These are phyloP conservation scores for Gyromitra esculenta DNA, from an alignment of 2,329 filamentous ascomycete genomes.

Conservation along the genomic window DNA sequence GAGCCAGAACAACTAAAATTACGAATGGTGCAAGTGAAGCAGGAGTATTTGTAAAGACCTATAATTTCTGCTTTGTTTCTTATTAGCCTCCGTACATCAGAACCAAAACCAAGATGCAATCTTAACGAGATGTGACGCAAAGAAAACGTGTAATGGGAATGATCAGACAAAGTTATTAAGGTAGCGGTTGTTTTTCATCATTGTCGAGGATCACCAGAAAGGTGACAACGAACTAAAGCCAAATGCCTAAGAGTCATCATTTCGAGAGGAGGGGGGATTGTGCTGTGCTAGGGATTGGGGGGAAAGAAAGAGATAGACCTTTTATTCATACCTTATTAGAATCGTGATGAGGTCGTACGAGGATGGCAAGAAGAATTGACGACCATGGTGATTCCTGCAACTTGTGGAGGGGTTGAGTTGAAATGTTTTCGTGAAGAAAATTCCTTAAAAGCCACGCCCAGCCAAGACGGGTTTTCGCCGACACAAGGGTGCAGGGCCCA, in stretches of 20 bases:
- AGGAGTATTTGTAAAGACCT: not conserved
- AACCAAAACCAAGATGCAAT: not conserved
- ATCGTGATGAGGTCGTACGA: constrained; percentile 9
- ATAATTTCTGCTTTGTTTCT: constrained; percentile 16
- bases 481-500: constrained; percentile 6
- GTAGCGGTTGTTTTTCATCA: constrained; percentile 56
- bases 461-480: constrained; percentile 44
- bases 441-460: constrained; percentile 21
- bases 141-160: constrained; percentile 16
- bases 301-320: not conserved
- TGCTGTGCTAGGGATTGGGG: constrained; percentile 2
- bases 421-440: constrained; percentile 1
- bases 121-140: not conserved
- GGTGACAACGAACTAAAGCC: constrained; percentile 55
- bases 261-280: constrained; percentile 25
- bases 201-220: constrained; percentile 52
- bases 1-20: not conserved
- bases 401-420: constrained; percentile 3
- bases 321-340: constrained; percentile 34
- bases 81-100: constrained; percentile 4
- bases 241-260: constrained; percentile 56
- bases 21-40: not conserved
- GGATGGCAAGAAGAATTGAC: not conserved
- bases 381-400: constrained; percentile 15
- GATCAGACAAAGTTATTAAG: constrained; percentile 56